A percentile compares a stretch with the other conserved stretches of the same genome.
These are phyloP conservation scores for Boletus sp. DNA, from an alignment of 1,284 basidiomycete genomes.

Conservation along the genomic window DNA sequence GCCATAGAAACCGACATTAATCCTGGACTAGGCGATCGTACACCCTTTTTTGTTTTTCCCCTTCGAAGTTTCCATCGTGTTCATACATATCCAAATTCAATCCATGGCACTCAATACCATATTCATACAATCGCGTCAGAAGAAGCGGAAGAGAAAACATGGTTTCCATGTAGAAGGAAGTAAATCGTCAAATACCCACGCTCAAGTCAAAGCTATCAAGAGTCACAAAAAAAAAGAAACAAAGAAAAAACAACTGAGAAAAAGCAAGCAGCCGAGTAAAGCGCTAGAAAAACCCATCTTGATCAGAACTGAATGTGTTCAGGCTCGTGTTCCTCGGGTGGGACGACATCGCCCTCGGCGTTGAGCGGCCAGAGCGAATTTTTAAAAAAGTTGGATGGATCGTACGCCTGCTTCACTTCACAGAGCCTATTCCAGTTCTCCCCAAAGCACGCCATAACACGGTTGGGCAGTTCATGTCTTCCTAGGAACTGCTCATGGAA, in stretches of 20 bases:
- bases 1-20: not conserved
- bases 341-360: slow-evolving; percentile 46
- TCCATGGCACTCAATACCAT: not conserved
- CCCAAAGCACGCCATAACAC: slow-evolving; percentile 67
- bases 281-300: not conserved
- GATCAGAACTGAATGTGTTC: slow-evolving; percentile 40
- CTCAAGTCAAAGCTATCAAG: not conserved
- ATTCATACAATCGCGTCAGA: not conserved
- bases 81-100: not conserved
- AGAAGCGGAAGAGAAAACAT: not conserved
- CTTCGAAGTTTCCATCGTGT: not conserved
- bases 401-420: slow-evolving; percentile 70
- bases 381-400: slow-evolving; percentile 70
- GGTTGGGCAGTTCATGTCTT: slow-evolving; percentile 60
- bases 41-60: not conserved
- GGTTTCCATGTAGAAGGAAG: not conserved
- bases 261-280: not conserved
- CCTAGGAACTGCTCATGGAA: slow-evolving; percentile 66
- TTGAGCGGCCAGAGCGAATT: slow-evolving; percentile 78
- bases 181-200: not conserved
- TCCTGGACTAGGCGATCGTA: not conserved
- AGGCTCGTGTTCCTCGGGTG: slow-evolving; percentile 56
- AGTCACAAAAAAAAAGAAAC: not conserved
- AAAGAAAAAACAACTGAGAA: not conserved
- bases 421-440: slow-evolving; percentile 69